Evolutionary conservation across 139 green algal species (phyloP).

Genomic region (Pleodorina starrii): DNA sequence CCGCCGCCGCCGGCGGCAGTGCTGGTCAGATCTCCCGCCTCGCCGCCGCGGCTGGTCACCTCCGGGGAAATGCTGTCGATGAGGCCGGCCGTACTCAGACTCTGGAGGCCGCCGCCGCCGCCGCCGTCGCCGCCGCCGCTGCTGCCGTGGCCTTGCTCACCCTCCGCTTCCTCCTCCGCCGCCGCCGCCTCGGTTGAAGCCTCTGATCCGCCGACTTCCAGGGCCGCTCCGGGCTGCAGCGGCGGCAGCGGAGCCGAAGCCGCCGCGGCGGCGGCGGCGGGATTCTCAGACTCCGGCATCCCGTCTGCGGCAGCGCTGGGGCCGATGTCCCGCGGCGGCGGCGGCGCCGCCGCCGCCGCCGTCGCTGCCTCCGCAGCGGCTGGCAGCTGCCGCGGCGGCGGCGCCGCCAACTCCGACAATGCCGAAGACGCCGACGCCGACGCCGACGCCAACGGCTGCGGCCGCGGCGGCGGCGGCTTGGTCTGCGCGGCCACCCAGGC

Average conservation of each 20-base stretch:
- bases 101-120: background rate
- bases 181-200: background rate
- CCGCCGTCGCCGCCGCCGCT: background rate
- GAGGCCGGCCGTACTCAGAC: background rate
- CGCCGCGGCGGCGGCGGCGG: too few relatives aligned
- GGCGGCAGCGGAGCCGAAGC: background rate
- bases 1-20: background rate
- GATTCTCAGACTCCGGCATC: too few relatives aligned
- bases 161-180: background rate
- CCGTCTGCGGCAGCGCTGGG: too few relatives aligned
- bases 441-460: background rate
- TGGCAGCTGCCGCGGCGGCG: background rate
- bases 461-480: background rate
- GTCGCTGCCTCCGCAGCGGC: background rate
- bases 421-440: too few relatives aligned
- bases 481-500: slow-evolving; percentile 46
- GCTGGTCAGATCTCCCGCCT: background rate
- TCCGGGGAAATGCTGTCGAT: slow-evolving; percentile 12
- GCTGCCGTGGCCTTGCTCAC: background rate
- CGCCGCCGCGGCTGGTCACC: background rate
- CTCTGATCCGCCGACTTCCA: background rate
- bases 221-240: too few relatives aligned
- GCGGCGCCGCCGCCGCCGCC: too few relatives aligned
- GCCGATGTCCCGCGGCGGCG: too few relatives aligned
- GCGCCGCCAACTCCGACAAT: background rate